Conservation (phyloP, 257 asterid species). For the Thymus quinquecostatus region DNA sequence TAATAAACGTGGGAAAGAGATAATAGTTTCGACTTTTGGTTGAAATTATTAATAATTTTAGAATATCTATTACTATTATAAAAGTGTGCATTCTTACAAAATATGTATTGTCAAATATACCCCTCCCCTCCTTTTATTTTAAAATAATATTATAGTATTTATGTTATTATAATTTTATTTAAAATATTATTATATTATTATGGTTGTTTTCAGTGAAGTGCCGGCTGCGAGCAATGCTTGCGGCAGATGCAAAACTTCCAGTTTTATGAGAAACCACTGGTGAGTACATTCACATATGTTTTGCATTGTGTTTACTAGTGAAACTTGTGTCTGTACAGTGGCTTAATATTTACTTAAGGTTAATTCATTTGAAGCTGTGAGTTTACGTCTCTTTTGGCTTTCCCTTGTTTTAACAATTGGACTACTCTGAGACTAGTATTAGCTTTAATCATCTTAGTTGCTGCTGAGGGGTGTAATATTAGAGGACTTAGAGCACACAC, state of each 20-base stretch:
- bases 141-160: no score
- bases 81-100: no score
- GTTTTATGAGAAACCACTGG: slow-evolving; percentile 94
- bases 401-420: neutral
- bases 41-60: no score
- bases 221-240: slow-evolving; percentile 94
- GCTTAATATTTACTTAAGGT: slow-evolving; percentile 15
- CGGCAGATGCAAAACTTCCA: slow-evolving; percentile 99
- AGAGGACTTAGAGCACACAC: neutral
- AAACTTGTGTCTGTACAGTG: slow-evolving; percentile 6
- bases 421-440: neutral
- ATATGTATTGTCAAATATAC: no score
- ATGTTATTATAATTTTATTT: no score
- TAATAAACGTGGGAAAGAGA: no score
- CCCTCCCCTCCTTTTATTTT: no score
- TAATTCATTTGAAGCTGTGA: neutral
- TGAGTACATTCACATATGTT: slow-evolving; percentile 40
- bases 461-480: neutral
- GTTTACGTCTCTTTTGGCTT: neutral
- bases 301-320: slow-evolving; percentile 3
- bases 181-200: no score
- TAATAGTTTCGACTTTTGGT: no score
- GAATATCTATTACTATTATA: no score
- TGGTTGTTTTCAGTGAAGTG: slow-evolving; percentile 96
- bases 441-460: neutral